Evolutionary conservation across 257 asterid genomes (phyloP).

Genomic region (Jasminum sambac): DNA sequence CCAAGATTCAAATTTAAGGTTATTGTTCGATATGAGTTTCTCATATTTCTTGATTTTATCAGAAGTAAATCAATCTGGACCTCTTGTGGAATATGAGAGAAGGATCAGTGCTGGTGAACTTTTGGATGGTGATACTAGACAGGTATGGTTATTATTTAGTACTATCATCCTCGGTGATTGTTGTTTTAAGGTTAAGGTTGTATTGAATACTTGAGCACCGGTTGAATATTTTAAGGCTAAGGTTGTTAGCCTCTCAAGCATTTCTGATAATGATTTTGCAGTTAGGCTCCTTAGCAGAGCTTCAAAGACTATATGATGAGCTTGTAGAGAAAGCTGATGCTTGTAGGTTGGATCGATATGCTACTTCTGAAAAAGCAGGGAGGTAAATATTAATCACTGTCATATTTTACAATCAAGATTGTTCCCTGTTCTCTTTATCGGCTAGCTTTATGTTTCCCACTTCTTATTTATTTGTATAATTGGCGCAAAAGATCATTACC

Average conservation of each 20-base stretch:
- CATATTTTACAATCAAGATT: not conserved
- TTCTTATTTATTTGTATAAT: not conserved
- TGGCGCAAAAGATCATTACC: too few species aligned
- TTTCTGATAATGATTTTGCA: constrained; percentile 25
- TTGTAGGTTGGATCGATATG: constrained; percentile 45
- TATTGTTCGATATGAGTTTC: constrained; percentile 12
- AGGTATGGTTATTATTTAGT: constrained; percentile 40
- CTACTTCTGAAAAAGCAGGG: constrained; percentile 41
- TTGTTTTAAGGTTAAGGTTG: not conserved
- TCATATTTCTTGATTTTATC: constrained; percentile 28
- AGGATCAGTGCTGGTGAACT: constrained; percentile 50
- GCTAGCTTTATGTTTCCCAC: not conserved
- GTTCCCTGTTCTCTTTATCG: not conserved
- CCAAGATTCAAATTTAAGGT: constrained; percentile 10
- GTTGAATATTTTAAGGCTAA: not conserved
- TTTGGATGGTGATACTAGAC: constrained; percentile 59
- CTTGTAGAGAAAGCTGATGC: constrained; percentile 43
- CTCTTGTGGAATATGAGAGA: constrained; percentile 52
- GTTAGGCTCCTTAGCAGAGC: constrained; percentile 51
- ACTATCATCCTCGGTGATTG: not conserved
- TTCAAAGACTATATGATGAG: constrained; percentile 52
- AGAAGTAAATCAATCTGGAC: constrained; percentile 48
- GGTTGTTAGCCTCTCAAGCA: not conserved
- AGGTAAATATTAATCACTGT: constrained; percentile 33
- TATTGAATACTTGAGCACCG: not conserved